Percentiles rank a stretch among this genome's conserved stretches.
Evolutionary conservation across 129 eudicot species (phyloP).

Genomic region (Artemisia tridentata): DNA sequence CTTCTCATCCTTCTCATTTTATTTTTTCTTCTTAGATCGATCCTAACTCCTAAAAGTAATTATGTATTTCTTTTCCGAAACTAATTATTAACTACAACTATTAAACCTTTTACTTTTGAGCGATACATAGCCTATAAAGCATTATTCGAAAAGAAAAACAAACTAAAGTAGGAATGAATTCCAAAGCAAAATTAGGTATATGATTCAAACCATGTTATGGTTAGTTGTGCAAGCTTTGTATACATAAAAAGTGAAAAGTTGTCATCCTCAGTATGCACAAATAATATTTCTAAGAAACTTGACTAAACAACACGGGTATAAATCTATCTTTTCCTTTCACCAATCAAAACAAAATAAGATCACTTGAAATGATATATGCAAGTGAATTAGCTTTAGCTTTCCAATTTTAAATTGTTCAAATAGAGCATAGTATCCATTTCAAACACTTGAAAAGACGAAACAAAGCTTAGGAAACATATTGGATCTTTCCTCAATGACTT

Average conservation of each 20-base stretch:
- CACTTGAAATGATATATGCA: conserved; percentile 15
- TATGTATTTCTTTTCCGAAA: too few relatives aligned
- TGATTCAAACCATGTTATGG: conserved; percentile 23
- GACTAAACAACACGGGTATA: conserved; percentile 21
- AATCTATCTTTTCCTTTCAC: conserved; percentile 17
- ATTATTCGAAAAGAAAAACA: conserved; percentile 5
- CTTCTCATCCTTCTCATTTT: too few relatives aligned
- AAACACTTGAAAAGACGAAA: conserved; percentile 20
- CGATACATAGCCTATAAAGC: background rate
- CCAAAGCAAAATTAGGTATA: conserved; percentile 24
- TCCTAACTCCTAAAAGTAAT: too few relatives aligned
- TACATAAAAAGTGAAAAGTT: conserved; percentile 20
- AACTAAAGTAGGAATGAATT: conserved; percentile 28
- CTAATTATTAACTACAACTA: too few relatives aligned
- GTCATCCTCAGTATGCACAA: conserved; percentile 19
- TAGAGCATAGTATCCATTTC: conserved; percentile 16
- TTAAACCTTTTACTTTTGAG: too few relatives aligned
- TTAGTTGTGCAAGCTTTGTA: conserved; percentile 14
- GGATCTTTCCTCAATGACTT: conserved; percentile 30
- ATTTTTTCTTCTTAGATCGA: too few relatives aligned
- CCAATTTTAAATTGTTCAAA: conserved; percentile 13
- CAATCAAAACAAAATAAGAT: conserved; percentile 19
- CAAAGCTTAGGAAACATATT: conserved; percentile 27
- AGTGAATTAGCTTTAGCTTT: conserved; percentile 30
- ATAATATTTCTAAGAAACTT: conserved; percentile 18